These are phyloP conservation scores for Lactuca saligna DNA, from an alignment of 129 eudicot genomes.

Conservation along the genomic window DNA sequence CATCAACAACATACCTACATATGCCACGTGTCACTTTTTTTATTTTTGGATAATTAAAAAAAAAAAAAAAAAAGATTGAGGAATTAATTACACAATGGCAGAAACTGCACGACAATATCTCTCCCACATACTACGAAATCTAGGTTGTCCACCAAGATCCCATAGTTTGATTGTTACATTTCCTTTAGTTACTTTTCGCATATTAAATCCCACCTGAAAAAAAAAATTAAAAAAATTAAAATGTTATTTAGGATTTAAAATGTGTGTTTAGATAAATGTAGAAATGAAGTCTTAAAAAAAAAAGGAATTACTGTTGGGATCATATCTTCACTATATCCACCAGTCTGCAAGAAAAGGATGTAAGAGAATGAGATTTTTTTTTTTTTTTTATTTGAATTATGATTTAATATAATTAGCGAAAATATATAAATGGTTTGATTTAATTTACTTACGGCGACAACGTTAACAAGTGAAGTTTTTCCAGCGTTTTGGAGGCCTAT, in stretches of 20 bases:
- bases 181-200: conserved; percentile 97
- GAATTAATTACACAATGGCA: conserved; percentile 80
- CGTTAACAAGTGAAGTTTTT: conserved; percentile 96
- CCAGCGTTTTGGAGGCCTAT: conserved; percentile 99
- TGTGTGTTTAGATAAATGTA: not conserved
- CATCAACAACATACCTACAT: conserved; percentile 94
- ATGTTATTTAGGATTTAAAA: not conserved
- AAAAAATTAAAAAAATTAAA: not conserved
- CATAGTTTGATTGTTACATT: conserved; percentile 95
- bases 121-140: conserved; percentile 99
- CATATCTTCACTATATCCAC: conserved; percentile 98
- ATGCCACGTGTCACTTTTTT: not conserved
- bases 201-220: conserved; percentile 91
- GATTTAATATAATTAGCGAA: not conserved
- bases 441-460: conserved; percentile 78
- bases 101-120: conserved; percentile 99
- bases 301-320: conserved; percentile 77
- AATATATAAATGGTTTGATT: conserved; percentile 6
- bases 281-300: not conserved
- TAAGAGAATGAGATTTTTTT: conserved; percentile 3
- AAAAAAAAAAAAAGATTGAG: too few relatives aligned
- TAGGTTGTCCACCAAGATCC: conserved; percentile 99
- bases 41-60: too few relatives aligned
- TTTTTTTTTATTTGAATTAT: not conserved
- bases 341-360: conserved; percentile 50